These are phyloP conservation scores for Asterochloris erici DNA, from an alignment of 139 green algal species.

Conservation along the genomic window DNA sequence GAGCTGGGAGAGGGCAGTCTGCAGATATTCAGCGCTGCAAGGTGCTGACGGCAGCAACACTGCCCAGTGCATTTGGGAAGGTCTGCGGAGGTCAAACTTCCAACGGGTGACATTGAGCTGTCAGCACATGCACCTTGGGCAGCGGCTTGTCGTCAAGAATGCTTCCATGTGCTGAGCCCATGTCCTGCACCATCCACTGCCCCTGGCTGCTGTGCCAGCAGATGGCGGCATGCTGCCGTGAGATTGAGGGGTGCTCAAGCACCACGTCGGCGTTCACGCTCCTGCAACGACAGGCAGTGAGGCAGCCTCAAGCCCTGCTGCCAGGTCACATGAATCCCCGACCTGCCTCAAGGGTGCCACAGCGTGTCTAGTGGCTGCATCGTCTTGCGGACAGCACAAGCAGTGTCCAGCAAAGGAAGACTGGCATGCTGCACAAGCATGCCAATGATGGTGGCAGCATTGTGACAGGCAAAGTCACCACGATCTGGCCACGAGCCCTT, in stretches of 20 bases:
- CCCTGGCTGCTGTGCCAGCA: slow-evolving; percentile 19
- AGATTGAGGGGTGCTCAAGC: slow-evolving; percentile 40
- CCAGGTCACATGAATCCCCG: neutral
- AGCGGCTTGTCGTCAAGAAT: slow-evolving; percentile 24
- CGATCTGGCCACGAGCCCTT: neutral
- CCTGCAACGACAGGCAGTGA: neutral
- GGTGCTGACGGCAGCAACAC: neutral
- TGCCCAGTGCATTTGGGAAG: neutral
- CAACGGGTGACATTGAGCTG: neutral
- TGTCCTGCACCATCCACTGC: slow-evolving; percentile 33
- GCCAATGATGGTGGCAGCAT: too few relatives aligned
- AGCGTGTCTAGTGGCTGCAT: neutral
- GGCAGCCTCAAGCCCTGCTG: neutral
- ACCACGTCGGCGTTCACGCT: slow-evolving; percentile 32
- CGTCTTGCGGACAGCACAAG: neutral
- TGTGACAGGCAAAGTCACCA: neutral
- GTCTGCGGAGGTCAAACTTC: too few relatives aligned
- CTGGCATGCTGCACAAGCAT: neutral
- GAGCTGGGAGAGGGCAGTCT: neutral
- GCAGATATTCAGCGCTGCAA: neutral
- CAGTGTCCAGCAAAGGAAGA: neutral
- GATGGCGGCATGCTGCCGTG: slow-evolving; percentile 35
- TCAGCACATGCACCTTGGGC: slow-evolving; percentile 30
- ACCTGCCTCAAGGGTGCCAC: neutral
- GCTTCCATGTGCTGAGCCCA: slow-evolving; percentile 37